Base-by-base conservation (phyloP, 1,284 basidiomycete species). In the Pyrrhoderma noxium region DNA sequence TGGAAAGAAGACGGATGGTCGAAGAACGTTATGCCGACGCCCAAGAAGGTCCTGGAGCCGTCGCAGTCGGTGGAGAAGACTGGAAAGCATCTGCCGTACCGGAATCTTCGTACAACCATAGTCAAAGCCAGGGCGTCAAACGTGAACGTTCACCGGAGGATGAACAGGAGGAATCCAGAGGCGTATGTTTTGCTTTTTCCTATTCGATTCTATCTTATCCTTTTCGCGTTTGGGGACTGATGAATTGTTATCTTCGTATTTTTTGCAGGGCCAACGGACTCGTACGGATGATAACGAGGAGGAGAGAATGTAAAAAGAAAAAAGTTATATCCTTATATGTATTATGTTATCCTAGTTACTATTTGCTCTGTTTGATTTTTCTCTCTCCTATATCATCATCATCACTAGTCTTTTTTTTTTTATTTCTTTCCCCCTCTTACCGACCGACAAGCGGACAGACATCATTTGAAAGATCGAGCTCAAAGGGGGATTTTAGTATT, bases 1-100 rank as follows among this genome's bases (percentile, higher is more conserved):
- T 86, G 56, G 91, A 95, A 60, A 73, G 89, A 56, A 73, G 88
- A 62, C 77, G 89, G 56, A 65, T 70, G 54, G 21, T 40, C 8
- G 92, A 97, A 65, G 89, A 91, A 63, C 82, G 95, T 21, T 98
- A 99, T 67, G 82, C 82, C 2, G 89, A 93, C 59, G 82, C 82
- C 3, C 81, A 85, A 60, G 82, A 89, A 52, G 83, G 86, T 23
- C 79, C 88, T 49, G 83, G 84, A 47, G 81, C 85, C 53, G 86
- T 89, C 52, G 90, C 91, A 18, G 79, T 85, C 54, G 91, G 92
- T 48, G 93, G 87, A 50, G 87, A 73, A 53, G 88, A 90, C 54
- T 90, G 87, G 87, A 88, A 85, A 63, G 80, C 85, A 47, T 69
- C 62, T 45, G 60, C 65, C 45, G 60, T 59, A 31, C 57, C 56